Conservation (phyloP, 441 rosid species). For the Gossypium trilobum region DNA sequence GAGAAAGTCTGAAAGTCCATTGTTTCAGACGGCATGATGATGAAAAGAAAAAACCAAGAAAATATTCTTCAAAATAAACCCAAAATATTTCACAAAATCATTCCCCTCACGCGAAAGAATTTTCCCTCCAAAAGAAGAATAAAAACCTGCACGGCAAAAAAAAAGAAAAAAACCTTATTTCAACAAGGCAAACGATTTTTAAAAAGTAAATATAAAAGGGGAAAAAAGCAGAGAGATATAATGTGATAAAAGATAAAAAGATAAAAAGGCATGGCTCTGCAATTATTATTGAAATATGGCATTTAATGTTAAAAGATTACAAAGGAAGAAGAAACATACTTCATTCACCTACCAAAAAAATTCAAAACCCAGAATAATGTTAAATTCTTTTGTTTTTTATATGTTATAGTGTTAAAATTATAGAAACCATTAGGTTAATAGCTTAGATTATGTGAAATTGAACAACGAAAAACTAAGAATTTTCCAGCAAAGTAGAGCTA, state of each 20-base stretch:
- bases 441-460: background rate
- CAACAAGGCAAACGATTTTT: background rate
- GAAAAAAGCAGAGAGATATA: background rate
- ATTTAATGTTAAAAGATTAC: conserved; percentile 8
- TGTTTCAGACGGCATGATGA: conserved; percentile 35
- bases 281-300: conserved; percentile 8
- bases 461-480: background rate
- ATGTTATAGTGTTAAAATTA: background rate
- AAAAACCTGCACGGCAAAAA: conserved; percentile 15
- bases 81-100: background rate
- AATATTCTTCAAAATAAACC: background rate
- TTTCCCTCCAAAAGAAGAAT: background rate
- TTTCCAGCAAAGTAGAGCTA: conserved; percentile 6
- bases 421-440: background rate
- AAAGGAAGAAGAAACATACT: background rate
- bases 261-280: background rate
- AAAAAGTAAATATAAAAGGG: background rate
- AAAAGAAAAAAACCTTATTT: background rate
- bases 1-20: conserved; percentile 30
- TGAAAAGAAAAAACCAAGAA: background rate
- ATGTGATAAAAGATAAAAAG: background rate
- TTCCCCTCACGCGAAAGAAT: background rate
- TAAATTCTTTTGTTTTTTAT: too few species aligned
- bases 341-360: background rate
- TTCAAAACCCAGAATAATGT: background rate